A percentile compares a stretch with the other conserved stretches of the same genome.
phyloP scores from a whole-genome alignment of 2,329 filamentous ascomycete species.

The Fusarium cyanostomum region DNA sequence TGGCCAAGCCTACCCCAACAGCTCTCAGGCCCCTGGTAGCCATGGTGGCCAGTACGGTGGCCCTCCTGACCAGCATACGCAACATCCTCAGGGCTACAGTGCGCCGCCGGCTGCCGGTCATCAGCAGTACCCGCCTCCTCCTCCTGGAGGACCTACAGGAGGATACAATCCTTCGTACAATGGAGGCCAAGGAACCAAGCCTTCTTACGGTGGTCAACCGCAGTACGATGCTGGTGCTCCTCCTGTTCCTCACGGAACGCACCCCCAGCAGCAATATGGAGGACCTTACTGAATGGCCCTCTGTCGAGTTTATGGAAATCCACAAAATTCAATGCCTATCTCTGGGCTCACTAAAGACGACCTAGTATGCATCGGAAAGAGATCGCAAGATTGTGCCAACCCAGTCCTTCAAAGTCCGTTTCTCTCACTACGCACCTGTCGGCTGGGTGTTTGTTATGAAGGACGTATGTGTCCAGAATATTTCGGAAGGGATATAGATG shows the following conservation, averaged over 20 bases:
- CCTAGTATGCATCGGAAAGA: slow-evolving; percentile 12
- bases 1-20: slow-evolving; percentile 35
- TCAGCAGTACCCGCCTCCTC: slow-evolving; percentile 41
- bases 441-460: slow-evolving; percentile 19
- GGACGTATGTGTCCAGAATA: slow-evolving; percentile 13
- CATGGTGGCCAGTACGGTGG: slow-evolving; percentile 34
- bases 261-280: slow-evolving; percentile 44
- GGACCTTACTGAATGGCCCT: slow-evolving; percentile 35
- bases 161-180: slow-evolving; percentile 46
- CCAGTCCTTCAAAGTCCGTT: slow-evolving; percentile 20
- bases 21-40: slow-evolving; percentile 28
- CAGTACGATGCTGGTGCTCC: slow-evolving; percentile 42
- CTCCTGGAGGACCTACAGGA: slow-evolving; percentile 28
- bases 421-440: slow-evolving; percentile 17
- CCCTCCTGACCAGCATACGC: slow-evolving; percentile 35
- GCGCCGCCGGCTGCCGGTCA: slow-evolving; percentile 31
- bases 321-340: slow-evolving; percentile 6
- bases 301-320: neutral
- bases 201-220: slow-evolving; percentile 43
- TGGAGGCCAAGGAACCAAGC: slow-evolving; percentile 41
- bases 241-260: slow-evolving; percentile 46
- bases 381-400: slow-evolving; percentile 23
- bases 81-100: slow-evolving; percentile 37
- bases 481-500: slow-evolving; percentile 27
- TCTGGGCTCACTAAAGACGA: slow-evolving; percentile 6